Conservation (phyloP, 331 rosid genomes). For the Malus hybrid region DNA sequence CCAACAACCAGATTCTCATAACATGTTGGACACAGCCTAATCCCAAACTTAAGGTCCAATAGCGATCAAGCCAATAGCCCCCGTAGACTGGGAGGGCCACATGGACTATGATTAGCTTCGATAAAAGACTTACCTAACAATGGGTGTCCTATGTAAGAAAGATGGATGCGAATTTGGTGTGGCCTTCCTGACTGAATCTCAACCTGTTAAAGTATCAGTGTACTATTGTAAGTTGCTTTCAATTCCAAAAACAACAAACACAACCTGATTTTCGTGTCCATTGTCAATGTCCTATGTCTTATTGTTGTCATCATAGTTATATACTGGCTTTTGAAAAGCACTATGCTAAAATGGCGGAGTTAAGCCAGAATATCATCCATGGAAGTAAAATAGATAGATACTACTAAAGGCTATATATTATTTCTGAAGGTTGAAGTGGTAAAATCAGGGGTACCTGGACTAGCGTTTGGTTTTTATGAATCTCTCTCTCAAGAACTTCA, state of each 20-base stretch:
- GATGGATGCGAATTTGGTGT: constrained; percentile 96
- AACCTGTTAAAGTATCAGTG: constrained; percentile 45
- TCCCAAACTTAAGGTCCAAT: background rate
- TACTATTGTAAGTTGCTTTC: background rate
- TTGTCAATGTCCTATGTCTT: too few species aligned
- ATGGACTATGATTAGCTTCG: background rate
- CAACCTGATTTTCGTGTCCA: background rate
- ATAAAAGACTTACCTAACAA: constrained; percentile 46
- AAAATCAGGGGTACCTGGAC: constrained; percentile 56
- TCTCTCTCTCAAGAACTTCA: constrained; percentile 56
- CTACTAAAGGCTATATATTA: background rate
- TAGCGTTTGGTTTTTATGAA: constrained; percentile 54
- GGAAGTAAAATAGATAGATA: background rate
- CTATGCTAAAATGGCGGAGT: background rate
- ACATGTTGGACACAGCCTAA: too few species aligned
- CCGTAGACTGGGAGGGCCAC: background rate
- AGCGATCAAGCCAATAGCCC: background rate
- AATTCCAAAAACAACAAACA: background rate
- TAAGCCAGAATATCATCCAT: background rate
- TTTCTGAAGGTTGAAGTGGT: background rate
- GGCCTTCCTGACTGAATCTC: constrained; percentile 91
- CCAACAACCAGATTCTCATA: background rate
- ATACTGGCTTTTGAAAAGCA: too few species aligned
- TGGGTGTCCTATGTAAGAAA: constrained; percentile 85
- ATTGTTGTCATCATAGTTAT: too few species aligned